Evolutionary conservation across 2,329 filamentous ascomycete species (phyloP).

Genomic region (Annulohypoxylon truncatum): DNA sequence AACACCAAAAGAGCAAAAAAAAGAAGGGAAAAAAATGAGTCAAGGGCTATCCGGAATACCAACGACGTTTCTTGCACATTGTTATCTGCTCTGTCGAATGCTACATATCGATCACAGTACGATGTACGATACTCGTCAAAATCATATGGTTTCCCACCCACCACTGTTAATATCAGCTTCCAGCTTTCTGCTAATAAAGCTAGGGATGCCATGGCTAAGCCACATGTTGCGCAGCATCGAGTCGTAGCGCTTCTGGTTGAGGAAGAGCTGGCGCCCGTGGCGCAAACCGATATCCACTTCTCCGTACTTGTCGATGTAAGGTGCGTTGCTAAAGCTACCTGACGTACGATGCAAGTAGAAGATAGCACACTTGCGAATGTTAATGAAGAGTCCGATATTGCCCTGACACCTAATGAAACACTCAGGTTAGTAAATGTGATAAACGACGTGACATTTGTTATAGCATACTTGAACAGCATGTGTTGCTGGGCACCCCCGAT

Average conservation of each 20-base stretch:
- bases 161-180: conserved; percentile 98
- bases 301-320: conserved; percentile 95
- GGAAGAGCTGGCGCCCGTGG: conserved; percentile 86
- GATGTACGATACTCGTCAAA: background rate
- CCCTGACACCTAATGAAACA: conserved; percentile 76
- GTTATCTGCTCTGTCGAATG: background rate
- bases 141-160: conserved; percentile 90
- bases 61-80: background rate
- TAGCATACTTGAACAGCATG: conserved; percentile 77
- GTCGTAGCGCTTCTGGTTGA: conserved; percentile 96
- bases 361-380: conserved; percentile 94
- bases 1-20: no score
- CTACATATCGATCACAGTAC: background rate
- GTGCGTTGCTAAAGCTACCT: conserved; percentile 87
- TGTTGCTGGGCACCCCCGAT: conserved; percentile 93
- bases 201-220: conserved; percentile 87
- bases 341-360: conserved; percentile 85
- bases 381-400: conserved; percentile 93
- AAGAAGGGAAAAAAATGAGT: background rate
- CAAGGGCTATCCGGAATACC: background rate
- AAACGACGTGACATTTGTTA: background rate
- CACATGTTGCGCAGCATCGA: conserved; percentile 86
- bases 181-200: conserved; percentile 86
- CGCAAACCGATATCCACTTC: conserved; percentile 93
- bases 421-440: conserved; percentile 39